phyloP scores from a whole-genome alignment of 2,329 filamentous ascomycete species.

The Diaporthe sp. region DNA sequence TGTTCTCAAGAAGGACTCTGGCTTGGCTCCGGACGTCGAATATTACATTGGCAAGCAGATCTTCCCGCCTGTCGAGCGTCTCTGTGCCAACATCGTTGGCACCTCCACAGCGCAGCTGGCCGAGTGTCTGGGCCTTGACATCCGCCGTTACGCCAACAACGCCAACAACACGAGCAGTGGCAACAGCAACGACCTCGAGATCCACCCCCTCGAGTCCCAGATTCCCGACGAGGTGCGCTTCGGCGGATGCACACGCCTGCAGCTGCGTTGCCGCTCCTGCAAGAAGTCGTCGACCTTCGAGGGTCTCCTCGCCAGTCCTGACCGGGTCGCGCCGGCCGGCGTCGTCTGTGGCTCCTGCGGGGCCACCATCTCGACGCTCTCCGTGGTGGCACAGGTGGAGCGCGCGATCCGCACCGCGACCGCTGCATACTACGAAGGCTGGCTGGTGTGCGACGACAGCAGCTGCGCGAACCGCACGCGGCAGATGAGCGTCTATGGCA shows the following conservation, averaged over 20 bases:
- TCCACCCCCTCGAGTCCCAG: slow-evolving; percentile 93
- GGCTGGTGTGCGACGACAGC: slow-evolving; percentile 90
- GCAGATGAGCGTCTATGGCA: slow-evolving; percentile 93
- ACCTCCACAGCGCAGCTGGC: slow-evolving; percentile 92
- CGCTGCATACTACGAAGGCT: slow-evolving; percentile 90
- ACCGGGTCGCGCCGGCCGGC: slow-evolving; percentile 79
- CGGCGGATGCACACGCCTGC: slow-evolving; percentile 81
- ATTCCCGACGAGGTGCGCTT: slow-evolving; percentile 94
- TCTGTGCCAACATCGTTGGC: slow-evolving; percentile 94
- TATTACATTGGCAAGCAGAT: slow-evolving; percentile 99
- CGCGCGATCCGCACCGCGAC: slow-evolving; percentile 83
- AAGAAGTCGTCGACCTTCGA: slow-evolving; percentile 80
- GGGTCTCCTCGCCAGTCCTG: slow-evolving; percentile 73
- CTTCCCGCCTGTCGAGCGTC: slow-evolving; percentile 95
- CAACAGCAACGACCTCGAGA: slow-evolving; percentile 73
- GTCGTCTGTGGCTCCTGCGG: slow-evolving; percentile 81
- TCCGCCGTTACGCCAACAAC: slow-evolving; percentile 78
- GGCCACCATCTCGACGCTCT: slow-evolving; percentile 75
- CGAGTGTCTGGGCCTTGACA: slow-evolving; percentile 93
- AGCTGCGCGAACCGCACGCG: slow-evolving; percentile 89
- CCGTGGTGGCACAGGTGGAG: slow-evolving; percentile 89
- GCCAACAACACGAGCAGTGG: slow-evolving; percentile 63
- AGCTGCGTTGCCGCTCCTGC: slow-evolving; percentile 86
- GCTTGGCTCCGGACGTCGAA: slow-evolving; percentile 89
- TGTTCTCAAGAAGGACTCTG: slow-evolving; percentile 81